phyloP scores from a whole-genome alignment of 306 rosid species.

The Vigna unguiculata region DNA sequence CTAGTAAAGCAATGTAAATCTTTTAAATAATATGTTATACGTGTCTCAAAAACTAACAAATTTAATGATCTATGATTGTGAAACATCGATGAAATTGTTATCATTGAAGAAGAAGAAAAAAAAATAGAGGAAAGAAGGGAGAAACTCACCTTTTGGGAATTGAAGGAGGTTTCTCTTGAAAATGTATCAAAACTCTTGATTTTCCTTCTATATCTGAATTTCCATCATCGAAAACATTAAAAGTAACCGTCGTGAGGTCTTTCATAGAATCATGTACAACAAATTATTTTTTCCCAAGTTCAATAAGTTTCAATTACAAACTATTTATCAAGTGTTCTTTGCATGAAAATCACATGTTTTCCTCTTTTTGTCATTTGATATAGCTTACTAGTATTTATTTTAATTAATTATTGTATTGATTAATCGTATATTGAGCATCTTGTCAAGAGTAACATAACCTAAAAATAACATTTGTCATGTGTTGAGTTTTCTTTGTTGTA shows the following conservation, averaged over 20 bases:
- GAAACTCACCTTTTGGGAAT: neutral
- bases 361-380: no score
- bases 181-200: neutral
- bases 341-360: no score
- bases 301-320: neutral
- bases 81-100: neutral
- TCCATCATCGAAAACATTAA: neutral
- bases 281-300: neutral
- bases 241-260: neutral
- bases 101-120: neutral
- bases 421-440: no score
- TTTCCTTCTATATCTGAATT: neutral
- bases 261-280: neutral
- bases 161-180: neutral
- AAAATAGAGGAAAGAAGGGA: neutral
- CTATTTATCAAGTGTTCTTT: neutral
- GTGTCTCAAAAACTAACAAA: neutral
- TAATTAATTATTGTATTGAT: neutral
- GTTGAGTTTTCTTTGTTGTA: no score
- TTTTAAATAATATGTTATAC: neutral
- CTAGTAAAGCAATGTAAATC: neutral
- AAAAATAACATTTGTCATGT: no score
- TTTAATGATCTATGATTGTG: neutral
- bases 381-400: no score
- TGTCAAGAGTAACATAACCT: no score